Evolutionary conservation across 495 filamentous ascomycete genomes (phyloP).

Genomic region (Penicillium maclennaniae): DNA sequence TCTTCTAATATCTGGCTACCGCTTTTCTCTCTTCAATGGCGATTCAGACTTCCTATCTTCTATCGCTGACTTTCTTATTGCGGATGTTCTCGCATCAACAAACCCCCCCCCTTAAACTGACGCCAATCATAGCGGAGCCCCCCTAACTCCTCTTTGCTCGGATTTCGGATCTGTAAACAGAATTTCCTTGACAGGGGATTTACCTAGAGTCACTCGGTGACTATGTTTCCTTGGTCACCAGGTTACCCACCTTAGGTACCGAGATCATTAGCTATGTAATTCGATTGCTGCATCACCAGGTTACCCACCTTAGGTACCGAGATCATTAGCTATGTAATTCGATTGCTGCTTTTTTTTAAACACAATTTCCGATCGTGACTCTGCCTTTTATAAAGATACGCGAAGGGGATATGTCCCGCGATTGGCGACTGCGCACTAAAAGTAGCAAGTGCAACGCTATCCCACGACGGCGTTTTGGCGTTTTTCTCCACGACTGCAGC

Average conservation of each 20-base stretch:
- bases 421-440: slow-evolving; percentile 13
- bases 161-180: neutral
- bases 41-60: neutral
- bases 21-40: neutral
- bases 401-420: slow-evolving; percentile 7
- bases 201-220: too few relatives aligned
- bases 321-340: too few relatives aligned
- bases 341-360: too few relatives aligned
- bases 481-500: slow-evolving; percentile 13
- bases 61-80: neutral
- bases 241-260: too few relatives aligned
- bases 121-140: neutral
- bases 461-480: slow-evolving; percentile 13
- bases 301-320: neutral
- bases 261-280: too few relatives aligned
- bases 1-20: neutral
- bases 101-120: neutral
- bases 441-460: slow-evolving; percentile 20
- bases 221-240: too few relatives aligned
- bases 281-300: too few relatives aligned
- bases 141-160: neutral
- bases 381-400: neutral
- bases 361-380: too few relatives aligned
- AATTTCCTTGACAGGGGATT: too few relatives aligned
- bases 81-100: neutral